These are phyloP conservation scores for Epichloe brachyelytri DNA, from an alignment of 2,329 filamentous ascomycete genomes.

Conservation along the genomic window DNA sequence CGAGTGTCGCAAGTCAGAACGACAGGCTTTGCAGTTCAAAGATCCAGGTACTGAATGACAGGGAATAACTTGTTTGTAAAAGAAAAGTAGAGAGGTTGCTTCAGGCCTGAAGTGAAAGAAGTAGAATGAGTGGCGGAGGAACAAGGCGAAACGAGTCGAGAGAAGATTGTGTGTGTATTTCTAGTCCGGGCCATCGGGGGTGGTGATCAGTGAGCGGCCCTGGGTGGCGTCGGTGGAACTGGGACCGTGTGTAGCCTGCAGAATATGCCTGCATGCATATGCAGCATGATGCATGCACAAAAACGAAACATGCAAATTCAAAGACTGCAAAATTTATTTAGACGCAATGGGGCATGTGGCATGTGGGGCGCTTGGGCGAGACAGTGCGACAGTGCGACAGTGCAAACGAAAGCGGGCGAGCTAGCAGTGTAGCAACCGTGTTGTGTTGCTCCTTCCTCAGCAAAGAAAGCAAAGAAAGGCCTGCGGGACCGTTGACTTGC, in stretches of 20 bases:
- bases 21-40: not conserved
- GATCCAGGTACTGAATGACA: not conserved
- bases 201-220: not conserved
- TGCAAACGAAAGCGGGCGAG: not conserved
- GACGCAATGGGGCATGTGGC: slow-evolving; percentile 5
- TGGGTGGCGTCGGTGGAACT: not conserved
- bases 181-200: slow-evolving; percentile 7
- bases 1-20: not conserved
- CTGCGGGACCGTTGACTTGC: not conserved
- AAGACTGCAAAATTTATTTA: not conserved
- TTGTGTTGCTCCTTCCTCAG: not conserved
- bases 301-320: not conserved
- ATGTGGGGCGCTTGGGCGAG: slow-evolving; percentile 2
- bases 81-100: not conserved
- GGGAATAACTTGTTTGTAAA: not conserved
- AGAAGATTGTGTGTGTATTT: slow-evolving; percentile 7
- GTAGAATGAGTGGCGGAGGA: not conserved
- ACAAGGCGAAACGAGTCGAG: not conserved
- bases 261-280: not conserved
- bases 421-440: not conserved
- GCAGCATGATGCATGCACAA: not conserved
- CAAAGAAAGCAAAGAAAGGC: not conserved
- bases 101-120: not conserved
- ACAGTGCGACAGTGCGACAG: slow-evolving; percentile 1
- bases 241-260: not conserved